Percentiles rank a stretch among this genome's conserved stretches.
These are phyloP conservation scores for Tricladium varicosporioides DNA, from an alignment of 2,329 filamentous ascomycete species.

Conservation along the genomic window DNA sequence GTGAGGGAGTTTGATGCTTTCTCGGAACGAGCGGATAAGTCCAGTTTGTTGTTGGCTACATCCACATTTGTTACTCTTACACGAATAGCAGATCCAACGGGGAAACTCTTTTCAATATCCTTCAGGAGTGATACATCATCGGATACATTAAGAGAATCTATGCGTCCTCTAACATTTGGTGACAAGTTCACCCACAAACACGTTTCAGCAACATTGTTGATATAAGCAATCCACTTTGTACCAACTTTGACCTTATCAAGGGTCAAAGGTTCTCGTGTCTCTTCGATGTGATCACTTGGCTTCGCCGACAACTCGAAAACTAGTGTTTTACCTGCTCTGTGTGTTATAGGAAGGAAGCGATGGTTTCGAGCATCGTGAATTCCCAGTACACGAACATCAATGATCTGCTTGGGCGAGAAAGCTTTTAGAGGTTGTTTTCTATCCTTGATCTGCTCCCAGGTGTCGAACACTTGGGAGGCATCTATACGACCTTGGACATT, in stretches of 20 bases:
- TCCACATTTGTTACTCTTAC: conserved; percentile 78
- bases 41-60: conserved; percentile 68
- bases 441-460: conserved; percentile 82
- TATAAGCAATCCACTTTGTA: conserved; percentile 73
- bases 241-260: conserved; percentile 72
- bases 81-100: conserved; percentile 82
- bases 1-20: conserved; percentile 55
- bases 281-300: conserved; percentile 52
- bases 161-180: conserved; percentile 80
- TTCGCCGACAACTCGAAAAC: conserved; percentile 88
- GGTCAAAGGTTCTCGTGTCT: conserved; percentile 61
- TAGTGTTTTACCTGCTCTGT: conserved; percentile 72
- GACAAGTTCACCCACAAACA: conserved; percentile 90
- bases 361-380: conserved; percentile 89
- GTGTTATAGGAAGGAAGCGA: conserved; percentile 86
- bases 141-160: conserved; percentile 79
- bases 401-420: conserved; percentile 68
- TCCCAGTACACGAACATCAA: conserved; percentile 77
- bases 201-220: conserved; percentile 83
- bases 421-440: conserved; percentile 75
- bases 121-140: conserved; percentile 80
- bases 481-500: conserved; percentile 92
- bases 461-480: conserved; percentile 84
- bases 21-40: conserved; percentile 75
- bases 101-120: conserved; percentile 77